Conservation (phyloP, 1,284 basidiomycete genomes). For the Cryptococcus hybrid region DNA sequence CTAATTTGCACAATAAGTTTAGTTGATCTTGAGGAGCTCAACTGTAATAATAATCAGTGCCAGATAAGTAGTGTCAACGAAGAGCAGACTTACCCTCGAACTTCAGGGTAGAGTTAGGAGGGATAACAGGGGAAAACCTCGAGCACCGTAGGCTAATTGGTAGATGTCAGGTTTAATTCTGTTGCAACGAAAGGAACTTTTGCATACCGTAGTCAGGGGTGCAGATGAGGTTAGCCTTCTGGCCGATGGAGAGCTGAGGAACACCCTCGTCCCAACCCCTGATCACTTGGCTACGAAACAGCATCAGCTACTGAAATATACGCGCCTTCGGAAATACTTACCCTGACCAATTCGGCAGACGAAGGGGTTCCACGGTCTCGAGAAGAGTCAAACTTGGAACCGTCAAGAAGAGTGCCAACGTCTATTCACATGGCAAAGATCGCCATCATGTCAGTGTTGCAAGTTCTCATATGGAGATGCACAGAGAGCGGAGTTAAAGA, state of each 20-base stretch:
- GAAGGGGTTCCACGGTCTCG: constrained; percentile 59
- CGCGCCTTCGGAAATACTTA: constrained; percentile 27
- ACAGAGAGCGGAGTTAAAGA: not conserved
- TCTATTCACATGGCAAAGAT: constrained; percentile 21
- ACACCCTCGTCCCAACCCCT: constrained; percentile 84
- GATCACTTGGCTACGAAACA: constrained; percentile 24
- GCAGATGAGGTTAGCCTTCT: constrained; percentile 67
- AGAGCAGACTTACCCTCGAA: constrained; percentile 60
- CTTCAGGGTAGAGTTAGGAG: constrained; percentile 67
- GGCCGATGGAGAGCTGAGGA: constrained; percentile 59
- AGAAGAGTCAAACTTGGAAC: constrained; percentile 53
- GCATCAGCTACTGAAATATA: constrained; percentile 41
- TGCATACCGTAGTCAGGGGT: constrained; percentile 39
- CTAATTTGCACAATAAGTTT: constrained; percentile 1
- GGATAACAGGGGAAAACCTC: constrained; percentile 70
- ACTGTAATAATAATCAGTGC: constrained; percentile 48
- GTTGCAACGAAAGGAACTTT: not conserved
- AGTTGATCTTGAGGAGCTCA: constrained; percentile 71
- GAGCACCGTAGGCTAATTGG: constrained; percentile 33
- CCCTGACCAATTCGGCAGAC: constrained; percentile 62
- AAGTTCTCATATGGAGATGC: not conserved
- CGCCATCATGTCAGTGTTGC: not conserved
- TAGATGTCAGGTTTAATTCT: constrained; percentile 1
- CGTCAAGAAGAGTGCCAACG: constrained; percentile 51
- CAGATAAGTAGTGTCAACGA: constrained; percentile 38